Percentiles rank a stretch among this genome's conserved stretches.
Evolutionary conservation across 2,329 filamentous ascomycete genomes (phyloP).

Genomic region (Talaromyces rugulosus): DNA sequence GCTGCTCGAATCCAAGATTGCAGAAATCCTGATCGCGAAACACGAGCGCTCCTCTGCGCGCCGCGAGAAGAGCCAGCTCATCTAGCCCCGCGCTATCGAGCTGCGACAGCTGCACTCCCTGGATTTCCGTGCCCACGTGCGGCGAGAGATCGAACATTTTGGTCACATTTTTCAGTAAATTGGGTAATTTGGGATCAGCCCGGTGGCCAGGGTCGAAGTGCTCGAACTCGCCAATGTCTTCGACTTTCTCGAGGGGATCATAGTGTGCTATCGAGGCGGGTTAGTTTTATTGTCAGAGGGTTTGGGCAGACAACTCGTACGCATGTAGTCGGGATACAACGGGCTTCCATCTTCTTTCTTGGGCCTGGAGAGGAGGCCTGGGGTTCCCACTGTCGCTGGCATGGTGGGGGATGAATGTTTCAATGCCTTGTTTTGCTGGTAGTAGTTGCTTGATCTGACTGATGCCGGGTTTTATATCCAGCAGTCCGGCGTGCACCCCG

Average conservation of each 20-base stretch:
- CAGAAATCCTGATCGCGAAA: constrained; percentile 2
- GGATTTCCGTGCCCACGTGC: constrained; percentile 3
- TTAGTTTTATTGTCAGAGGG: background rate
- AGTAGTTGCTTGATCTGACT: background rate
- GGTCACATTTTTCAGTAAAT: background rate
- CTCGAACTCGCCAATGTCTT: background rate
- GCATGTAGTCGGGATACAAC: background rate
- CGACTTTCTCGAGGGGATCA: background rate
- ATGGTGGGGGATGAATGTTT: background rate
- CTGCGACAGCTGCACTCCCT: background rate
- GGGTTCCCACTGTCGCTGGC: background rate
- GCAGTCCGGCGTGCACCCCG: background rate
- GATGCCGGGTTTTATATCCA: background rate
- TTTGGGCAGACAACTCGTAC: background rate
- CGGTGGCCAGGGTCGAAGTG: background rate
- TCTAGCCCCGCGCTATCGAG: constrained; percentile 1
- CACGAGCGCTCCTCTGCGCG: background rate
- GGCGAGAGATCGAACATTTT: constrained; percentile 3
- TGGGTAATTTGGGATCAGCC: background rate
- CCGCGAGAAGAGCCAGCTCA: background rate
- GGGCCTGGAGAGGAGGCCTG: background rate
- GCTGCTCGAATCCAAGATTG: background rate
- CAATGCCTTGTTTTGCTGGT: background rate
- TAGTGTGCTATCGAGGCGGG: background rate
- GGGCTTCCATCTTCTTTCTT: background rate